Base-by-base conservation (phyloP, 495 filamentous ascomycete genomes). In the Aspergillus taichungensis region DNA sequence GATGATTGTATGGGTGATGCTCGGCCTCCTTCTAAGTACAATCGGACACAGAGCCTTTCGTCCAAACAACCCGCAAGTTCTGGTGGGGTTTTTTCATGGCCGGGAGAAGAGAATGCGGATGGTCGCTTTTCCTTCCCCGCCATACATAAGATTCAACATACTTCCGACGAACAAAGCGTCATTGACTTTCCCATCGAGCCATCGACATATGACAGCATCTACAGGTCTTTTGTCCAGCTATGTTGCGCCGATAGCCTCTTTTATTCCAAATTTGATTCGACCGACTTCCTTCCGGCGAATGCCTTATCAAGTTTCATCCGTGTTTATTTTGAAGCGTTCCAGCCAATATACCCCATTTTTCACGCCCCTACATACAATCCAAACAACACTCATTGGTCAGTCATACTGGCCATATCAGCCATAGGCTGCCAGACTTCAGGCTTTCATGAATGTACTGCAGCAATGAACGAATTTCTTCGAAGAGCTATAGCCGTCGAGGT, bases 381-480 rank as follows among this genome's bases (percentile, higher is more conserved):
- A 4, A 67, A 66, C 9, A 47, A 49, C 32, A 62, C 53, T 14
- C 68, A 72, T 46, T 75, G 70, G 71, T 48, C 73, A 13, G 42
- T 74, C 37, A 50, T 48, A 4, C 46, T 76, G 35, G 67, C 72
- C 13, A 44, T 76, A 37, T 53, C 69, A 8, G 60, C 72, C 36
- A 64, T 76, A 40, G 74, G 73, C 2, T 67, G 62, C 40, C 68
- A 73, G 43, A 61, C 54, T 47, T 53, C 55, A 37, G 50, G 52
- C 6, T 40, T 52, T 6, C 33, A 55, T n/a, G 55, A 63, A 13
- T 63, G 53, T 37, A 48, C 56, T 30, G 37, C 51, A 24, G 61
- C 67, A 34, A 60, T 73, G 29, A 62, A 73, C 45, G 72, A 75
- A 44, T 61, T 75, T 41, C 54, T 70, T 36, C 67, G 68, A 14